phyloP scores from a whole-genome alignment of 768 basidiomycete species.

The Punctularia strigosozonata region DNA sequence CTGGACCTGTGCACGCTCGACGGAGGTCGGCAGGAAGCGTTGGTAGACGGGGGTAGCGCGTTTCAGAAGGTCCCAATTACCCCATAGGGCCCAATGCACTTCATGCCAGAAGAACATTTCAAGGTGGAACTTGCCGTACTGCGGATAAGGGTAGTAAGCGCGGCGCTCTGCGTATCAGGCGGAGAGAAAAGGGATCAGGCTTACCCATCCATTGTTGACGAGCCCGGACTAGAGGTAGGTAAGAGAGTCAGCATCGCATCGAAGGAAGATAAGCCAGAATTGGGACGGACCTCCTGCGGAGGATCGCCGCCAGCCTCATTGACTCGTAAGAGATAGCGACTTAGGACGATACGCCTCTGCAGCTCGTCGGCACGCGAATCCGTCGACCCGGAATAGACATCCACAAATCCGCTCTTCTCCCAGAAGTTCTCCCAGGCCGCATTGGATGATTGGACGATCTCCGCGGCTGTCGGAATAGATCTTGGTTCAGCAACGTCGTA shows the following conservation, averaged over 20 bases:
- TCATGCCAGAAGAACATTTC: slow-evolving; percentile 54
- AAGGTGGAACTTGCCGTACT: slow-evolving; percentile 45
- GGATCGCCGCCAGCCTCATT: slow-evolving; percentile 47
- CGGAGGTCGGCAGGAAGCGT: slow-evolving; percentile 33
- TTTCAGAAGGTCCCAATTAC: slow-evolving; percentile 43
- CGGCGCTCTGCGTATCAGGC: no score
- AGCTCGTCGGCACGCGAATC: slow-evolving; percentile 41
- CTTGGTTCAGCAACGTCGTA: slow-evolving; percentile 15
- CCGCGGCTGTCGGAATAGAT: slow-evolving; percentile 12
- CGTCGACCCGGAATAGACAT: slow-evolving; percentile 35
- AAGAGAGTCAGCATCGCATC: slow-evolving; percentile 2
- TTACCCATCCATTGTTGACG: slow-evolving; percentile 45
- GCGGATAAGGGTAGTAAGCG: background rate
- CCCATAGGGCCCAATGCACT: slow-evolving; percentile 50
- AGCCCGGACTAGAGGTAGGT: slow-evolving; percentile 33
- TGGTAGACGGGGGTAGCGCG: slow-evolving; percentile 32
- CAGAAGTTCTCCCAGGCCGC: slow-evolving; percentile 36
- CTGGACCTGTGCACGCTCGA: slow-evolving; percentile 37
- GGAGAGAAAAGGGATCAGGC: no score
- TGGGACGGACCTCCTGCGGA: slow-evolving; percentile 38
- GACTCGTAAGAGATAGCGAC: slow-evolving; percentile 43
- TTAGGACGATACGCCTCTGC: slow-evolving; percentile 44
- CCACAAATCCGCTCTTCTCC: slow-evolving; percentile 38
- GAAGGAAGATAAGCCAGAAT: background rate
- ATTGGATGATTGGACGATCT: slow-evolving; percentile 23